These are phyloP conservation scores for Musa itinerans DNA, from an alignment of 176 grass and related monocot genomes.

Conservation along the genomic window DNA sequence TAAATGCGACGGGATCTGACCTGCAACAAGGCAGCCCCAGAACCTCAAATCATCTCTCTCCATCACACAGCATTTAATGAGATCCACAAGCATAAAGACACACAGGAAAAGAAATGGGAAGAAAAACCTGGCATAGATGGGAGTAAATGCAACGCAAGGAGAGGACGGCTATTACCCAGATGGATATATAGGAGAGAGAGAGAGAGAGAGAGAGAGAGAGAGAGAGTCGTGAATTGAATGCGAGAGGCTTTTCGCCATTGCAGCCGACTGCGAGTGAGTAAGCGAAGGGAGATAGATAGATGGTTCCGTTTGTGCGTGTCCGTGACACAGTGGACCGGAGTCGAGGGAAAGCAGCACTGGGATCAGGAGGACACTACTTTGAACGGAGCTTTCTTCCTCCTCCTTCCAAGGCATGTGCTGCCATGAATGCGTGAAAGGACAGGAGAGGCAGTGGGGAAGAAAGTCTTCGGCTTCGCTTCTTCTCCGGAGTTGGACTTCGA, in stretches of 20 bases:
- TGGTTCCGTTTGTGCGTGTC: neutral
- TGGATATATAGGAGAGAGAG: too few species aligned
- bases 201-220: too few species aligned
- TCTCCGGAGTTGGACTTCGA: too few species aligned
- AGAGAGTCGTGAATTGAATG: neutral
- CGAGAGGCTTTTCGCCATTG: neutral
- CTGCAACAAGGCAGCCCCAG: neutral
- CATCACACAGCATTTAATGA: neutral
- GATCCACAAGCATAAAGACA: neutral
- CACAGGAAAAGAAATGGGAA: neutral
- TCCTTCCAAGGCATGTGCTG: too few species aligned
- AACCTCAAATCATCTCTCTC: neutral
- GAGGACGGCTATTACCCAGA: neutral
- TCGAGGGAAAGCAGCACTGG: too few species aligned
- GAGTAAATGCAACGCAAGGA: neutral
- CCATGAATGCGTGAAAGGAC: too few species aligned
- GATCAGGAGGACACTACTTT: too few species aligned
- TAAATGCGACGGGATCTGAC: slow-evolving; percentile 7
- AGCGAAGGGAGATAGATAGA: neutral
- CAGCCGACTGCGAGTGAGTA: neutral
- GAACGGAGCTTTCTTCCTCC: too few species aligned
- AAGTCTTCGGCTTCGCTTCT: too few species aligned
- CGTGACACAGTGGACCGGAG: too few species aligned
- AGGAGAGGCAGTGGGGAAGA: too few species aligned
- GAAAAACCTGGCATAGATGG: neutral